phyloP scores from a whole-genome alignment of 73 alveolate genomes.

The Halteria grandinella region DNA sequence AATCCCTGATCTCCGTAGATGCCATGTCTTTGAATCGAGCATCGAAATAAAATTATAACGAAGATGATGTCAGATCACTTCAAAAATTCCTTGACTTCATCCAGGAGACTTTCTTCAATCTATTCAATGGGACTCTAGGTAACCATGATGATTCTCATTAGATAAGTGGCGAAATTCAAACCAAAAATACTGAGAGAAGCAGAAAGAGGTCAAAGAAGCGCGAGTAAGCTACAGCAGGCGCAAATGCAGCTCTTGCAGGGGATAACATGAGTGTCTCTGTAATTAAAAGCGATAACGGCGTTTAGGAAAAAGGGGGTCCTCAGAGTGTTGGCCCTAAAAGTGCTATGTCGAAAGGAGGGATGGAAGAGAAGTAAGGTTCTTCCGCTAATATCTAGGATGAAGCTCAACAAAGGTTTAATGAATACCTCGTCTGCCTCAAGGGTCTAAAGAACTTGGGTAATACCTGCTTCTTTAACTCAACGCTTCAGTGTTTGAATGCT shows the following conservation, averaged over 20 bases:
- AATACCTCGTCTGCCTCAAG: conserved; percentile 40
- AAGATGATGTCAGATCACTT: not conserved
- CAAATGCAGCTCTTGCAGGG: no score
- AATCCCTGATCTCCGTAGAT: no score
- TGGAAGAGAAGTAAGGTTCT: not conserved
- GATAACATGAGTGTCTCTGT: not conserved
- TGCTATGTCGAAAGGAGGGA: not conserved
- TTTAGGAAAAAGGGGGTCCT: conserved; percentile 8
- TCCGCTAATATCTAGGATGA: not conserved
- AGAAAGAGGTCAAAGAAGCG: no score
- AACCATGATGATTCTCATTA: no score
- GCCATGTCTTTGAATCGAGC: no score
- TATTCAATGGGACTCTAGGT: not conserved
- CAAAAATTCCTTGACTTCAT: not conserved
- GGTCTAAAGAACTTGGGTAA: conserved; percentile 68
- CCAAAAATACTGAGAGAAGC: no score
- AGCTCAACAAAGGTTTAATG: conserved; percentile 36
- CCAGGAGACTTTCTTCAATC: not conserved
- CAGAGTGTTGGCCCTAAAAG: no score
- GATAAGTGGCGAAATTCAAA: no score
- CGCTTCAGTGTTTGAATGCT: conserved; percentile 66
- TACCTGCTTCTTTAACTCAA: conserved; percentile 73
- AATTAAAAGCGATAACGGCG: not conserved
- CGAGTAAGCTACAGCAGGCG: no score
- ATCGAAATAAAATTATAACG: not conserved